These are phyloP conservation scores for Rhizopogon rudus DNA, from an alignment of 768 basidiomycete genomes.

Conservation along the genomic window DNA sequence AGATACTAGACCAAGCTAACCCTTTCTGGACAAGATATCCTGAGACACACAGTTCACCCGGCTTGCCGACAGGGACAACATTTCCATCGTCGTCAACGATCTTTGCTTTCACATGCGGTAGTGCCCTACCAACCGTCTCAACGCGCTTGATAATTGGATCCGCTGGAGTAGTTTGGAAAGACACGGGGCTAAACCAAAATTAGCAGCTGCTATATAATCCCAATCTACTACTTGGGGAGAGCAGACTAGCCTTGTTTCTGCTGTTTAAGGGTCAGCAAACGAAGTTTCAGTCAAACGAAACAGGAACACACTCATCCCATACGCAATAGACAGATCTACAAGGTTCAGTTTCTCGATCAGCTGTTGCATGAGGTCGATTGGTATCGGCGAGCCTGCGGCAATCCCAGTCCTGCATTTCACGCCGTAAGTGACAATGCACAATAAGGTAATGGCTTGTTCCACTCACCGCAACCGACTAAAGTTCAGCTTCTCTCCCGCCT, in stretches of 20 bases:
- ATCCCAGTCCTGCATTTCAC: slow-evolving; percentile 63
- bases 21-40: slow-evolving; percentile 82
- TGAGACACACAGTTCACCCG: slow-evolving; percentile 70
- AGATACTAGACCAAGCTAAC: slow-evolving; percentile 29
- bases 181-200: slow-evolving; percentile 56
- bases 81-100: slow-evolving; percentile 55
- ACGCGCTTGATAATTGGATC: slow-evolving; percentile 72
- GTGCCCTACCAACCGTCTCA: slow-evolving; percentile 75
- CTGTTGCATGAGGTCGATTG: slow-evolving; percentile 73
- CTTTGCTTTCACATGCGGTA: slow-evolving; percentile 77
- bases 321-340: slow-evolving; percentile 68
- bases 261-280: slow-evolving; percentile 27
- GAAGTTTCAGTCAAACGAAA: background rate
- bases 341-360: slow-evolving; percentile 66
- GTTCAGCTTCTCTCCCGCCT: slow-evolving; percentile 42
- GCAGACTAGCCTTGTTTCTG: slow-evolving; percentile 57
- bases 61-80: slow-evolving; percentile 62
- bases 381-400: slow-evolving; percentile 74
- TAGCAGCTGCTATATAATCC: background rate
- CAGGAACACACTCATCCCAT: slow-evolving; percentile 74
- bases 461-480: slow-evolving; percentile 51
- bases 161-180: slow-evolving; percentile 70
- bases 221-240: background rate
- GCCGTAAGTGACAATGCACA: background rate
- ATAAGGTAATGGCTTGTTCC: background rate